A percentile compares a stretch with the other conserved stretches of the same genome.
Conservation (phyloP, 345 rosid genomes). For the Brassica juncea region DNA sequence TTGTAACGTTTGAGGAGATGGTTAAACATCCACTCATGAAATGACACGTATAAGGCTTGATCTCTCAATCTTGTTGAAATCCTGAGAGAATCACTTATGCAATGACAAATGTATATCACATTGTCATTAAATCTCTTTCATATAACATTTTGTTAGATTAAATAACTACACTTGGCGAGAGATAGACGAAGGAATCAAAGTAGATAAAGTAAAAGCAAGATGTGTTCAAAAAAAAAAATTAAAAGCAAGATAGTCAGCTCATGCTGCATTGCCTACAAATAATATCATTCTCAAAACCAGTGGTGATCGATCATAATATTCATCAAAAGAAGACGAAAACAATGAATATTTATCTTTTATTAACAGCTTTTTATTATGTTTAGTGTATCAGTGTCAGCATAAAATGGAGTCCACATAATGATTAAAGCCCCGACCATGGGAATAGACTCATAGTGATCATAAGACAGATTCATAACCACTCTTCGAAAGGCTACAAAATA, state of each 20-base stretch:
- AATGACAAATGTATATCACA: background rate
- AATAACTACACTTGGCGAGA: background rate
- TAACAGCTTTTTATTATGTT: background rate
- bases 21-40: slow-evolving; percentile 14
- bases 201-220: background rate
- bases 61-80: slow-evolving; percentile 31
- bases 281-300: background rate
- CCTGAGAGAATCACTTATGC: background rate
- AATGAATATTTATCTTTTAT: background rate
- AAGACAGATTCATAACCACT: too few relatives aligned
- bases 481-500: background rate
- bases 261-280: background rate
- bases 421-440: too few relatives aligned
- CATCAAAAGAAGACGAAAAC: background rate
- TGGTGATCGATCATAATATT: background rate
- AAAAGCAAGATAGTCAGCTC: background rate
- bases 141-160: background rate
- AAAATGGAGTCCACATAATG: too few relatives aligned
- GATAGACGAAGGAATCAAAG: background rate
- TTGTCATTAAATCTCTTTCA: background rate
- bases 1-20: background rate
- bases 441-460: too few relatives aligned
- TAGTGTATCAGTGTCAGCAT: too few relatives aligned
- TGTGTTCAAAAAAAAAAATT: background rate
- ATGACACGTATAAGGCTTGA: slow-evolving; percentile 16